Evolutionary conservation across 352 stramenopile genomes (phyloP).

Genomic region (Globisporangium paroecandrum): DNA sequence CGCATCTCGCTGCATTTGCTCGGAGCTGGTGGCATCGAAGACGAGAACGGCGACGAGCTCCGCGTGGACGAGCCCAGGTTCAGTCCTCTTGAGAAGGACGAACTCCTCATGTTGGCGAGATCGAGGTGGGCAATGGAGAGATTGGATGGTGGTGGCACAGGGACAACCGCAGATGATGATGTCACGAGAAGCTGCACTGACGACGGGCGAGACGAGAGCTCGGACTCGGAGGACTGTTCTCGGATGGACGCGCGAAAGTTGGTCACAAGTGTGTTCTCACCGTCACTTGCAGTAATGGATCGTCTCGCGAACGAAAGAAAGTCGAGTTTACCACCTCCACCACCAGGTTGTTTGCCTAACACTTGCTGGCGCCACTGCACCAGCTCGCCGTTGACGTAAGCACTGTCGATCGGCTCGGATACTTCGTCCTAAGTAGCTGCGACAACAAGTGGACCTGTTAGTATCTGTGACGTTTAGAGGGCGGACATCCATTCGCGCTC

Average conservation of each 20-base stretch:
- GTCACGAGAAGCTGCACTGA: background rate
- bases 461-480: background rate
- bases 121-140: constrained; percentile 7
- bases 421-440: constrained; percentile 5
- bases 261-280: constrained; percentile 10
- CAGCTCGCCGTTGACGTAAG: constrained; percentile 13
- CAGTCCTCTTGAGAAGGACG: background rate
- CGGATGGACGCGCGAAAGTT: constrained; percentile 11
- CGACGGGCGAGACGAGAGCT: constrained; percentile 4
- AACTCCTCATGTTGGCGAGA: background rate
- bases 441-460: too few relatives aligned
- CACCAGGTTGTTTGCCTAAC: background rate
- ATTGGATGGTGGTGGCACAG: background rate
- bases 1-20: background rate
- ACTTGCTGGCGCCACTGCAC: constrained; percentile 4
- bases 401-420: constrained; percentile 4
- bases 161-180: background rate
- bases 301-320: background rate
- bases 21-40: background rate
- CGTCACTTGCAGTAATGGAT: background rate
- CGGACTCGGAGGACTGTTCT: constrained; percentile 5
- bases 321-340: background rate
- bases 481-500: background rate
- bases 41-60: background rate
- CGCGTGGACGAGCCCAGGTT: background rate